phyloP scores from a whole-genome alignment of 495 filamentous ascomycete species.

The Cercophora sp. region DNA sequence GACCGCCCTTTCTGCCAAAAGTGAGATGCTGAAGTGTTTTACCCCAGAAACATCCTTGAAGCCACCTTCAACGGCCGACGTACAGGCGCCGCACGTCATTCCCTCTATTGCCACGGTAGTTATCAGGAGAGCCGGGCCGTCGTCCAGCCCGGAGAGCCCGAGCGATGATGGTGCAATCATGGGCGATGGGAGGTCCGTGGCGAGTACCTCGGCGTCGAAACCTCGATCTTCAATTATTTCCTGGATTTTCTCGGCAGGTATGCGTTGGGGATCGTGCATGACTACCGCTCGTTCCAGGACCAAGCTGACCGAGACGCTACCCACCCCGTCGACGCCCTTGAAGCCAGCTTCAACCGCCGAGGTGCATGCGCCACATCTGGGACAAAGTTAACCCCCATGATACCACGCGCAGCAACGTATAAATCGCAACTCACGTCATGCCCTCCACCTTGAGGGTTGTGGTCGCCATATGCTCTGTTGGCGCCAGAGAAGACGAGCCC shows the following conservation, averaged over 20 bases:
- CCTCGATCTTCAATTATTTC: constrained; percentile 91
- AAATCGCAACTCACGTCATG: constrained; percentile 62
- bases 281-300: constrained; percentile 90
- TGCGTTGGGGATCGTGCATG: constrained; percentile 73
- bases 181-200: constrained; percentile 64
- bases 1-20: constrained; percentile 88
- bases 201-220: constrained; percentile 89
- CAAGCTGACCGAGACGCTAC: constrained; percentile 81
- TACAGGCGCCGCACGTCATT: constrained; percentile 97
- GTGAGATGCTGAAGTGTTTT: constrained; percentile 84
- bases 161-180: constrained; percentile 28
- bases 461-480: constrained; percentile 68
- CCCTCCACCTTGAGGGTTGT: constrained; percentile 84
- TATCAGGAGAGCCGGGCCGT: constrained; percentile 42
- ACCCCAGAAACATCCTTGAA: constrained; percentile 76
- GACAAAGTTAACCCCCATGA: constrained; percentile 6
- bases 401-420: background rate
- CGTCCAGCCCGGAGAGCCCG: constrained; percentile 28
- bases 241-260: constrained; percentile 68
- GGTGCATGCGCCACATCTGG: constrained; percentile 72
- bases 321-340: constrained; percentile 70
- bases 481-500: constrained; percentile 27
- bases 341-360: constrained; percentile 83
- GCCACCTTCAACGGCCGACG: constrained; percentile 79
- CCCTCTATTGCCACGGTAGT: constrained; percentile 86